Percentiles rank a stretch among this genome's conserved stretches.
Evolutionary conservation across 306 rosid species (phyloP).

Genomic region (Prunus salicina): DNA sequence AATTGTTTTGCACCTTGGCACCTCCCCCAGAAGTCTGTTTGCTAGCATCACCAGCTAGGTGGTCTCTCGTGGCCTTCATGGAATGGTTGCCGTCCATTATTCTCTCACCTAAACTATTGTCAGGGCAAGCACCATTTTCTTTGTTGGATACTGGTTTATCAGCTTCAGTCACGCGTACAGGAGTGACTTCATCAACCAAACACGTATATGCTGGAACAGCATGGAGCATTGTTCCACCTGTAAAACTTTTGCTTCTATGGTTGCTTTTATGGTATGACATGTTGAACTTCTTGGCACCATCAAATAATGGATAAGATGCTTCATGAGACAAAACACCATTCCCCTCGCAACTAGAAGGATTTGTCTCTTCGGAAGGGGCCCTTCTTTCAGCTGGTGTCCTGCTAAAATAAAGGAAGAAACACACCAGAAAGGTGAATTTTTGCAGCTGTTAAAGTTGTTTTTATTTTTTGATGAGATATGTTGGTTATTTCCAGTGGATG

Average conservation of each 20-base stretch:
- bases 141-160: conserved; percentile 30
- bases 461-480: background rate
- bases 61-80: conserved; percentile 25
- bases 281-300: conserved; percentile 48
- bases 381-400: conserved; percentile 51
- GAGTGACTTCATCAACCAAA: conserved; percentile 57
- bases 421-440: background rate
- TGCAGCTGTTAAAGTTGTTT: background rate
- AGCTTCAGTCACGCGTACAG: conserved; percentile 32
- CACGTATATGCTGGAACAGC: conserved; percentile 66
- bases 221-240: conserved; percentile 44
- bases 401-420: conserved; percentile 10
- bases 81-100: conserved; percentile 11
- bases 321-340: conserved; percentile 28
- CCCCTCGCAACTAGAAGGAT: conserved; percentile 32
- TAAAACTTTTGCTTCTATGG: conserved; percentile 51
- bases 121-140: conserved; percentile 26
- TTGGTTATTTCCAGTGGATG: background rate
- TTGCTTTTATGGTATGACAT: conserved; percentile 67
- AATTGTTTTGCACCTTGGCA: conserved; percentile 36
- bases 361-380: conserved; percentile 28
- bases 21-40: conserved; percentile 41
- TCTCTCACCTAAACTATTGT: conserved; percentile 25
- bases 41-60: conserved; percentile 34
- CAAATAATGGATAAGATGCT: conserved; percentile 30